Evolutionary conservation across 305 asterid genomes (phyloP).

Genomic region (Stenogyne calaminthoides): DNA sequence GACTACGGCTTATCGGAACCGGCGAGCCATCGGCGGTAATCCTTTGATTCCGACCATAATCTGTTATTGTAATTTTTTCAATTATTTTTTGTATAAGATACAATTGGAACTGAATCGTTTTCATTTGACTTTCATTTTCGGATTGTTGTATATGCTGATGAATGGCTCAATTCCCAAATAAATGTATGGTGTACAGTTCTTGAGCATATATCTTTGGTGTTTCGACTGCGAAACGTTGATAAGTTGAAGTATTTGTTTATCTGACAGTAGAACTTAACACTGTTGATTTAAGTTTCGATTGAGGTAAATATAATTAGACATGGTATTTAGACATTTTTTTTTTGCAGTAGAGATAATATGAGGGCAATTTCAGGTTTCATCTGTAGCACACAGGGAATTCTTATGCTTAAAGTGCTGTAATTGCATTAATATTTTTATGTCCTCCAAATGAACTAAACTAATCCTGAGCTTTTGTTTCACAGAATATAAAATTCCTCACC

Average conservation of each 20-base stretch:
- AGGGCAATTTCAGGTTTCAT: background rate
- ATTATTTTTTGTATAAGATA: background rate
- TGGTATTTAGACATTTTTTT: background rate
- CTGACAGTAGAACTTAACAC: background rate
- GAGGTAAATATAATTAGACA: background rate
- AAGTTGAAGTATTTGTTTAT: background rate
- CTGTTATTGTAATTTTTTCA: background rate
- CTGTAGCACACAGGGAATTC: background rate
- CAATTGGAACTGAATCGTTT: background rate
- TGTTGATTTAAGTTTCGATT: background rate
- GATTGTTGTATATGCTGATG: background rate
- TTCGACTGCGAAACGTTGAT: background rate
- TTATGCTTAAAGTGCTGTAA: background rate
- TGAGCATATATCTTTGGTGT: background rate
- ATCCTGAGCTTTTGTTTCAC: constrained; percentile 28
- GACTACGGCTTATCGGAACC: background rate
- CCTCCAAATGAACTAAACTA: background rate
- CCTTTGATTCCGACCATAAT: background rate
- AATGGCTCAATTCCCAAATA: background rate
- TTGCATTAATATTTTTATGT: too few species aligned
- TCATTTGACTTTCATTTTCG: background rate
- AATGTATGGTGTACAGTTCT: background rate
- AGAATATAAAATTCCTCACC: constrained; percentile 19
- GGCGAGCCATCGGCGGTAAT: constrained; percentile 18
- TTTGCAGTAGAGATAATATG: background rate